These are phyloP conservation scores for Globisporangium okanoganense DNA, from an alignment of 352 stramenopile genomes.

Conservation along the genomic window DNA sequence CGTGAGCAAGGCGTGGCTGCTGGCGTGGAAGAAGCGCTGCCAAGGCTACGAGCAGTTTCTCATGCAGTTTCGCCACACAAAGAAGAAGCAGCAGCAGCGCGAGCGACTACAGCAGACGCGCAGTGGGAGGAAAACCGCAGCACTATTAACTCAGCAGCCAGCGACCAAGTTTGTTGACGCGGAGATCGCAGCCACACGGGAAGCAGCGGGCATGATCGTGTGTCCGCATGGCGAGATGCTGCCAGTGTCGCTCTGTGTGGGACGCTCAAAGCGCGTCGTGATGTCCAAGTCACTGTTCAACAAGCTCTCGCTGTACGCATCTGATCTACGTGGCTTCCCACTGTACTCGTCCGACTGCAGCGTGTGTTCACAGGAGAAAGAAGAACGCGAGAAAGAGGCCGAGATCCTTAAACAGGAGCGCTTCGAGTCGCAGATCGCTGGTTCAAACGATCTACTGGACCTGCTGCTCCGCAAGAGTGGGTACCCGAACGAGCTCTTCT, in stretches of 20 bases:
- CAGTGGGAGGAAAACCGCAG: slow-evolving; percentile 9
- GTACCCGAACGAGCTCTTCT: slow-evolving; percentile 79
- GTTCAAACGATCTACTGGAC: slow-evolving; percentile 61
- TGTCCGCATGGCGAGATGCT: slow-evolving; percentile 62
- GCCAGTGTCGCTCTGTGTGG: slow-evolving; percentile 52
- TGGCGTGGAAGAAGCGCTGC: slow-evolving; percentile 70
- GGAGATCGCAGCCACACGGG: slow-evolving; percentile 22
- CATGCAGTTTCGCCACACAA: slow-evolving; percentile 63
- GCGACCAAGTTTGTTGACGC: slow-evolving; percentile 18
- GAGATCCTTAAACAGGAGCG: slow-evolving; percentile 50
- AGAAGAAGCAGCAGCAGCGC: slow-evolving; percentile 60
- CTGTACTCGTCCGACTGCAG: slow-evolving; percentile 52
- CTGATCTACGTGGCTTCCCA: slow-evolving; percentile 53
- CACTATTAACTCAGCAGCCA: neutral
- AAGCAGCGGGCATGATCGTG: slow-evolving; percentile 55
- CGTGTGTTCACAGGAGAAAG: slow-evolving; percentile 51
- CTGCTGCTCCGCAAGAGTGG: slow-evolving; percentile 74
- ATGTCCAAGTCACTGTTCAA: slow-evolving; percentile 40
- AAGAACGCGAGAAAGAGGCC: slow-evolving; percentile 42
- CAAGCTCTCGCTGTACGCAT: slow-evolving; percentile 50
- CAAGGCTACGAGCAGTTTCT: slow-evolving; percentile 72
- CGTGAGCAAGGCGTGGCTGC: slow-evolving; percentile 69
- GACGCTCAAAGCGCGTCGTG: slow-evolving; percentile 51
- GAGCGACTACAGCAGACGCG: slow-evolving; percentile 25
- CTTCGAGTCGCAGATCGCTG: slow-evolving; percentile 65